Percentiles rank a stretch among this genome's conserved stretches.
These are phyloP conservation scores for Sporothrix sp. DNA, from an alignment of 2,329 filamentous ascomycete genomes.

Conservation along the genomic window DNA sequence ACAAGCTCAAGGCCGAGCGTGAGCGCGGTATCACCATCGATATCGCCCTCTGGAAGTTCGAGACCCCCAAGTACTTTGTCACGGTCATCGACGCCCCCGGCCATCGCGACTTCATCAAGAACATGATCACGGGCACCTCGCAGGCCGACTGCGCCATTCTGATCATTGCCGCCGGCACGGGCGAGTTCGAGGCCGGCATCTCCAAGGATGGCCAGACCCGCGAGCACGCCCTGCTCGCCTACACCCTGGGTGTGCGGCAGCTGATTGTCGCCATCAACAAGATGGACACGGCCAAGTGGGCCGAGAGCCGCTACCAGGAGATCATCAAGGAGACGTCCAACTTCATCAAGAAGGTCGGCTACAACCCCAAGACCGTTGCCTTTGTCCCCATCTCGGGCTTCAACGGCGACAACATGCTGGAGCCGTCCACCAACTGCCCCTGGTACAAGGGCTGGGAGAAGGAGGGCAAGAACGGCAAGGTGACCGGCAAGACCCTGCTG, in stretches of 20 bases:
- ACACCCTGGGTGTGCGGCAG: constrained; percentile 99
- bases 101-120: constrained; percentile 99
- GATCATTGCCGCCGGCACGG: constrained; percentile 99
- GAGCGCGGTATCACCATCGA: constrained; percentile 99
- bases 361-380: constrained; percentile 97
- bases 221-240: constrained; percentile 99
- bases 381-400: constrained; percentile 99
- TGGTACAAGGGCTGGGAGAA: constrained; percentile 99
- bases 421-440: constrained; percentile 80
- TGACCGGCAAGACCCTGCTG: constrained; percentile 91
- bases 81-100: constrained; percentile 98
- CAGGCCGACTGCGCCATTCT: constrained; percentile 99
- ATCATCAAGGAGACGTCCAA: constrained; percentile 99
- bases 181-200: constrained; percentile 99
- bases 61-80: constrained; percentile 95
- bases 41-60: constrained; percentile 99
- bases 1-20: constrained; percentile 99
- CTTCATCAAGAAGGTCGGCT: constrained; percentile 99
- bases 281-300: constrained; percentile 99
- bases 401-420: constrained; percentile 99
- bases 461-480: constrained; percentile 85
- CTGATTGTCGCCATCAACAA: constrained; percentile 99
- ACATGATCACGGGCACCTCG: constrained; percentile 99
- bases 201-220: constrained; percentile 99
- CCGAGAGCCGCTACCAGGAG: constrained; percentile 90